These are phyloP conservation scores for Pythium pyrilobum DNA, from an alignment of 352 stramenopile species.

Conservation along the genomic window DNA sequence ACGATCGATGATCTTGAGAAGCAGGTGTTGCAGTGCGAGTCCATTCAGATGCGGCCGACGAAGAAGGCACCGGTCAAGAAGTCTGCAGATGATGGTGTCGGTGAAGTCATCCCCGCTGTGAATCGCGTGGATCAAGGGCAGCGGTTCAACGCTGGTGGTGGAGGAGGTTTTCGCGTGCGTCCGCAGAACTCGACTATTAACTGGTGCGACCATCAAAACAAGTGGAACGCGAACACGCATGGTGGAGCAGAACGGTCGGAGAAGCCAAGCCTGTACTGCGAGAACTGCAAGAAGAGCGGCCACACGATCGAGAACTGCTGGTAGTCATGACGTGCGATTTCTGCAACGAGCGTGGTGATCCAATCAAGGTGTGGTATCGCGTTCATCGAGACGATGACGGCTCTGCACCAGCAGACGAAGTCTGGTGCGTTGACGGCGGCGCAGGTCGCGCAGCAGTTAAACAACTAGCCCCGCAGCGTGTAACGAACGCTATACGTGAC, in stretches of 20 bases:
- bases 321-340: neutral
- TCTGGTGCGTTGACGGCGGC: neutral
- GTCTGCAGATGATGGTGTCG: neutral
- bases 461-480: slow-evolving; percentile 11
- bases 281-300: slow-evolving; percentile 2
- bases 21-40: slow-evolving; percentile 11
- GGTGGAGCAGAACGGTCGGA: neutral
- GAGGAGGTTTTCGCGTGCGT: neutral
- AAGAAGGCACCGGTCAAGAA: slow-evolving; percentile 7
- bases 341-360: neutral
- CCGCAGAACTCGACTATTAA: no score
- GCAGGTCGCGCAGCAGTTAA: slow-evolving; percentile 9
- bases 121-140: neutral
- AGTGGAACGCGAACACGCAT: neutral
- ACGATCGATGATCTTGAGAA: slow-evolving; percentile 13
- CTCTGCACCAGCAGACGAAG: neutral
- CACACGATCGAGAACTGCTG: slow-evolving; percentile 5
- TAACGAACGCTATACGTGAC: slow-evolving; percentile 14
- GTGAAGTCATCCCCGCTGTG: neutral
- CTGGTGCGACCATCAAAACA: neutral
- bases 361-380: neutral
- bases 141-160: neutral
- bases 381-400: neutral
- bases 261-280: neutral
- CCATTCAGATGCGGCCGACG: neutral